phyloP scores from a whole-genome alignment of 805 yeast species.

The Metschnikowia corniflorae region DNA sequence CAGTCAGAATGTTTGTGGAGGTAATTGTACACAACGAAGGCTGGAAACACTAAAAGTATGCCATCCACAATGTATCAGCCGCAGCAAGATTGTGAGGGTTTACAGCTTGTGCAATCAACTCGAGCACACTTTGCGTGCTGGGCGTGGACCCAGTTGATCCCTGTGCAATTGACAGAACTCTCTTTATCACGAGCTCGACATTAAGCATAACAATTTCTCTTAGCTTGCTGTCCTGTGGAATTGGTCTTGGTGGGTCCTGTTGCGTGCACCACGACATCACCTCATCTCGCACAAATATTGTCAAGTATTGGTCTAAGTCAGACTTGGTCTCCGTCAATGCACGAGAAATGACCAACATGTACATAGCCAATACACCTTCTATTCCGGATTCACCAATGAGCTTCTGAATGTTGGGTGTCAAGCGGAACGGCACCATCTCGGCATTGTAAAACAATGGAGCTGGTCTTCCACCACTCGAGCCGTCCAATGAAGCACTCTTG shows the following conservation, averaged over 20 bases:
- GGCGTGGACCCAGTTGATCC: constrained; percentile 61
- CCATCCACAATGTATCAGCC: constrained; percentile 93
- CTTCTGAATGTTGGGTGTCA: constrained; percentile 93
- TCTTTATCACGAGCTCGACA: constrained; percentile 78
- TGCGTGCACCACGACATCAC: constrained; percentile 91
- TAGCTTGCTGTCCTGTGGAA: constrained; percentile 78
- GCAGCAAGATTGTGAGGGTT: constrained; percentile 91
- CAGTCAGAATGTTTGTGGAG: no score
- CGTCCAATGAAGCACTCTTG: constrained; percentile 44
- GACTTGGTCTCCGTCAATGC: constrained; percentile 89
- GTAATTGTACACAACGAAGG: no score
- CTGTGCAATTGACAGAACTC: constrained; percentile 69
- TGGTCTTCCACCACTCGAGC: constrained; percentile 47
- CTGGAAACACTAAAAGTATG: constrained; percentile 56
- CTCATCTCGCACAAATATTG: constrained; percentile 95
- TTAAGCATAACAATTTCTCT: constrained; percentile 84
- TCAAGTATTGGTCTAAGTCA: constrained; percentile 84
- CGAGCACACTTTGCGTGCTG: constrained; percentile 86
- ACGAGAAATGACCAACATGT: constrained; percentile 79
- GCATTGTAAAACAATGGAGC: constrained; percentile 86
- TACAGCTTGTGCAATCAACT: constrained; percentile 89
- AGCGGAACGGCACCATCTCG: constrained; percentile 92
- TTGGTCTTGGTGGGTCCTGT: constrained; percentile 65
- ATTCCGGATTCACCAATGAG: constrained; percentile 90
- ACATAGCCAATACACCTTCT: constrained; percentile 87